Percentiles rank a stretch among this genome's conserved stretches.
These are phyloP conservation scores for Teunomyces barrocoloradensis DNA, from an alignment of 805 yeast species.

Conservation along the genomic window DNA sequence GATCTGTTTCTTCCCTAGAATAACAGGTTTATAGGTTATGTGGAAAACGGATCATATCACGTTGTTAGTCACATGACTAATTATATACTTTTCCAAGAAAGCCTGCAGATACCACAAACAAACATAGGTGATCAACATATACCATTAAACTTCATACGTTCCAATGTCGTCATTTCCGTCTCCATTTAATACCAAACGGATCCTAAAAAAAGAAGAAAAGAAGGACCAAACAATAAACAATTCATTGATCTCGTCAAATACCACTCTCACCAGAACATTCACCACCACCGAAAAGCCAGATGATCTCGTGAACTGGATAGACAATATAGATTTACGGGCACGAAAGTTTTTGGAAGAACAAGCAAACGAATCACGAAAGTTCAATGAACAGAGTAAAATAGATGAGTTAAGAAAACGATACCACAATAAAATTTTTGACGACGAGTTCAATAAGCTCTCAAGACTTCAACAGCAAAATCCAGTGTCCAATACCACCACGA, in stretches of 20 bases:
- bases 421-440: slow-evolving; percentile 23
- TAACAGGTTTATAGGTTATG: no score
- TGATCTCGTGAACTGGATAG: slow-evolving; percentile 31
- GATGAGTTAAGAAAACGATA: slow-evolving; percentile 20
- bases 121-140: not conserved
- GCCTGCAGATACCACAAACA: not conserved
- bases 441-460: slow-evolving; percentile 23
- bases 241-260: not conserved
- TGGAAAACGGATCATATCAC: no score
- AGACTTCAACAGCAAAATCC: slow-evolving; percentile 3
- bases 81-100: not conserved
- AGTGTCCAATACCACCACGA: no score
- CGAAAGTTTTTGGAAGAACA: slow-evolving; percentile 17
- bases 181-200: slow-evolving; percentile 15
- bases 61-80: not conserved
- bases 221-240: not conserved
- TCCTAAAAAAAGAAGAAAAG: not conserved
- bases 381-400: slow-evolving; percentile 10
- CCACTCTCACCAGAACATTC: not conserved
- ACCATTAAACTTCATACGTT: not conserved
- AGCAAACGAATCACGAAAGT: slow-evolving; percentile 12
- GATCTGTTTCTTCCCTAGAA: no score
- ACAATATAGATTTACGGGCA: slow-evolving; percentile 21
- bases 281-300: slow-evolving; percentile 8
- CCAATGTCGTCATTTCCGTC: slow-evolving; percentile 18